Base-by-base conservation (phyloP, 1,284 basidiomycete genomes). In the Heterobasidion parviporum region DNA sequence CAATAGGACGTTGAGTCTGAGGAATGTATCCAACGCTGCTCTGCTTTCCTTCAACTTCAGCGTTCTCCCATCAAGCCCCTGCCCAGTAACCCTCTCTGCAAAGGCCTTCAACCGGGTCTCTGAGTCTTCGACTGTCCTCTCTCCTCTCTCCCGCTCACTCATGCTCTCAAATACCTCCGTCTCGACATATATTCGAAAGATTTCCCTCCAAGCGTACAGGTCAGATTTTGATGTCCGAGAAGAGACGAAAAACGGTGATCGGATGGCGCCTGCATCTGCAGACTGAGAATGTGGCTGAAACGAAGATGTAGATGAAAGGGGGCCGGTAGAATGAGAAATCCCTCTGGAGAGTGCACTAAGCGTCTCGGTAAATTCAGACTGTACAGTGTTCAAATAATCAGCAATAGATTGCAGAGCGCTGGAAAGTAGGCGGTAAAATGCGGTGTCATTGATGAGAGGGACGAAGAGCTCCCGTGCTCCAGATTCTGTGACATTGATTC, bases 201-300 rank as follows among this genome's bases (percentile, higher is more conserved):
- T 89, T 69, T 93, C 86, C 35, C 95, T 76, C 95, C 95, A 98
- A 3, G 84, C 81, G 65, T 93, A 94, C n/a, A 98, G 71, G 64
- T 98, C 95, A 20, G 78, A 76, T 55, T 61, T 45, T 45, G 55
- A 57, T 51, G 36, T 33, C 34, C 62, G 61, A 14, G 59, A 54
- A 6, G 35, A 54, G 8, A 51, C 14, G 5, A 63, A 54, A 52
- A 50, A 64, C 59, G 50, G 60, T 53, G 59, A 67, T 54, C 36
- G 59, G 36, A 80, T 64, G 8, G 67, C 67, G 12, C 71, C 72
- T 0, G 78, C 71, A 62, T 81, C 73, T 16, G 71, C 64, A 1
- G 66, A 67, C 33, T 74, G 62, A 0, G 80, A 83, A 59, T 76
- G 72, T 38, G 80, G 66, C 56, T 77, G 68, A 68, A 84, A 78